Conservation (phyloP, 2,329 filamentous ascomycete genomes). For the Venturiaceae sp. region DNA sequence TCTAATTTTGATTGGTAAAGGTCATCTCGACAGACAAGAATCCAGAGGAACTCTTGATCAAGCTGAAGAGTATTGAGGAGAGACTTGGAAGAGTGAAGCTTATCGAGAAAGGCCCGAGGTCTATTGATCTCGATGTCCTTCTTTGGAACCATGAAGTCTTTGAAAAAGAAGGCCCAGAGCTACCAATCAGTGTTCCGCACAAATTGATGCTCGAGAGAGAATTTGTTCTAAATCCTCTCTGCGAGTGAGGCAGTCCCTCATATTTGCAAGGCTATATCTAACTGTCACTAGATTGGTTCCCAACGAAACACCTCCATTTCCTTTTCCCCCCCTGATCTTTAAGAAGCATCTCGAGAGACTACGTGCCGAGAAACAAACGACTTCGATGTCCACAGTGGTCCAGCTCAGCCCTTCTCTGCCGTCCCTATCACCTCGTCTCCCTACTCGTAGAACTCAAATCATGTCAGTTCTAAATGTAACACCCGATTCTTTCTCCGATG, state of each 20-base stretch:
- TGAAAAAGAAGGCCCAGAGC: constrained; percentile 59
- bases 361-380: constrained; percentile 17
- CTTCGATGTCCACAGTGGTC: constrained; percentile 21
- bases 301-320: not conserved
- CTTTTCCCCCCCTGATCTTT: constrained; percentile 6
- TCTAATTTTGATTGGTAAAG: not conserved
- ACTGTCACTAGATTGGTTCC: constrained; percentile 3
- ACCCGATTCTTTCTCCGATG: constrained; percentile 94
- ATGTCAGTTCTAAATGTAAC: constrained; percentile 97
- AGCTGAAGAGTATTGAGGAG: constrained; percentile 76
- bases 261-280: not conserved
- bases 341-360: constrained; percentile 40
- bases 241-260: constrained; percentile 48
- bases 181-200: constrained; percentile 57
- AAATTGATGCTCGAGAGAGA: constrained; percentile 78
- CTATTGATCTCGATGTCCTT: constrained; percentile 89
- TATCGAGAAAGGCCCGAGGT: constrained; percentile 87
- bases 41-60: constrained; percentile 67
- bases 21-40: constrained; percentile 63
- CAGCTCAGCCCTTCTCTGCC: constrained; percentile 13
- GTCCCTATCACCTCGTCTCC: not conserved
- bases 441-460: constrained; percentile 28
- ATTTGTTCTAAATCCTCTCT: constrained; percentile 83
- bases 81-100: constrained; percentile 70
- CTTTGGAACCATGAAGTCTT: constrained; percentile 64